Base-by-base conservation (phyloP, 2,329 filamentous ascomycete genomes). In the Trichoderma sp. region DNA sequence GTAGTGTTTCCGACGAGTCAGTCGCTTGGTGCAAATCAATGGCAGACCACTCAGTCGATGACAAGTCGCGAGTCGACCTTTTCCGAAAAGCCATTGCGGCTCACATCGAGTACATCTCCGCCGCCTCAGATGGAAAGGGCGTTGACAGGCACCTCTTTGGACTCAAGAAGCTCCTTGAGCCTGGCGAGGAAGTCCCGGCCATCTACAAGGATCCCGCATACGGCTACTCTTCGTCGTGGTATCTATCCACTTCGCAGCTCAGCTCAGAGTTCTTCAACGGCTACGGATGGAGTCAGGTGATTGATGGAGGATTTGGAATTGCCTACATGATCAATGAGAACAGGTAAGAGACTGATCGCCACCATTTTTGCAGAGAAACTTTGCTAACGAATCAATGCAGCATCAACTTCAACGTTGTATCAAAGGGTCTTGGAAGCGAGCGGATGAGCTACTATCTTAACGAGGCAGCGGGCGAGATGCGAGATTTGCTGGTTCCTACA, bases 281-380 rank as follows among this genome's bases (percentile, higher is more conserved):
- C 28, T 99, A 99, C 83, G 96, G 96, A 60, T 99, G 96, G 96
- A 96, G 93, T 80, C 95, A 99, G 85, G 96, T 99, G 67, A 92
- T 98, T 70, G 95, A 98, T 79, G 93, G 92, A 73, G 96, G 96
- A 34, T 99, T 96, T 83, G 96, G 96, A 75, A 97, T 99, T 80
- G 96, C 96, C 51, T 99, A 99, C 82, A 99, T 99, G 96, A 98
- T 99, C 82, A 99, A 99, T 81, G 95, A 98, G 87, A 97, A 98
- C 83, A 95, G 90, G 92, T 93, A 80, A 82, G 12, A 57, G 5
- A 30, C 32, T 24, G 4, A 51, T 21, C n/a, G 1, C 53, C 34
- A 8, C 5, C 6, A 26, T 14, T 18, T 18, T 34, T 28, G 6
- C 30, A 21, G 18, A 18, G n/a, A 34, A 14, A 53, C 28, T 8